Conservation (phyloP, 192 early-diverging fungal species). For the Powellomyces hirtus region DNA sequence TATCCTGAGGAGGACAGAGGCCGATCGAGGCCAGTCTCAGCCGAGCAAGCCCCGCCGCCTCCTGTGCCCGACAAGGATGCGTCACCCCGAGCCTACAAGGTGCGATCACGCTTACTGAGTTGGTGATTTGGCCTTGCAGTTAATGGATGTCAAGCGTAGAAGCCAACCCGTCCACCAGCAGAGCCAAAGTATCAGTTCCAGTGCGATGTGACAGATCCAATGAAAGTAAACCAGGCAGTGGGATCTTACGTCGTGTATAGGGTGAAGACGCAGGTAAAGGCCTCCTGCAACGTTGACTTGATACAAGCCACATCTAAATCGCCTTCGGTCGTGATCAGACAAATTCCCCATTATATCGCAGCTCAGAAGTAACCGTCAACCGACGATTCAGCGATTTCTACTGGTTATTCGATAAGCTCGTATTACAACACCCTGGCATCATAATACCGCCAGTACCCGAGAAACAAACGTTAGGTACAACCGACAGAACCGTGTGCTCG, state of each 20-base stretch:
- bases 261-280: slow-evolving; percentile 70
- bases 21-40: background rate
- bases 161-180: background rate
- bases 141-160: too few relatives aligned
- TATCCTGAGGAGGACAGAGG: background rate
- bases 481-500: background rate
- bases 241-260: slow-evolving; percentile 84
- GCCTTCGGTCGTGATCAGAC: slow-evolving; percentile 49
- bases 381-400: slow-evolving; percentile 90
- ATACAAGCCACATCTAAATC: background rate
- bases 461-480: slow-evolving; percentile 80
- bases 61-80: background rate
- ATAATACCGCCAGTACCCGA: slow-evolving; percentile 89
- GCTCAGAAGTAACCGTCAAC: slow-evolving; percentile 76
- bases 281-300: background rate
- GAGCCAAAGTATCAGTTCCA: slow-evolving; percentile 8
- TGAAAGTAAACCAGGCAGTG: slow-evolving; percentile 87
- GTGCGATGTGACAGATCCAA: slow-evolving; percentile 72
- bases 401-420: slow-evolving; percentile 87
- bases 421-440: slow-evolving; percentile 75
- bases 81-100: background rate
- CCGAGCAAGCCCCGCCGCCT: background rate
- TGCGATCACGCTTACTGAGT: background rate
- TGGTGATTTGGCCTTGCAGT: background rate
- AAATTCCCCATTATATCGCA: slow-evolving; percentile 71